Evolutionary conservation across 306 rosid species (phyloP).

Genomic region (Dicorynia guianensis): DNA sequence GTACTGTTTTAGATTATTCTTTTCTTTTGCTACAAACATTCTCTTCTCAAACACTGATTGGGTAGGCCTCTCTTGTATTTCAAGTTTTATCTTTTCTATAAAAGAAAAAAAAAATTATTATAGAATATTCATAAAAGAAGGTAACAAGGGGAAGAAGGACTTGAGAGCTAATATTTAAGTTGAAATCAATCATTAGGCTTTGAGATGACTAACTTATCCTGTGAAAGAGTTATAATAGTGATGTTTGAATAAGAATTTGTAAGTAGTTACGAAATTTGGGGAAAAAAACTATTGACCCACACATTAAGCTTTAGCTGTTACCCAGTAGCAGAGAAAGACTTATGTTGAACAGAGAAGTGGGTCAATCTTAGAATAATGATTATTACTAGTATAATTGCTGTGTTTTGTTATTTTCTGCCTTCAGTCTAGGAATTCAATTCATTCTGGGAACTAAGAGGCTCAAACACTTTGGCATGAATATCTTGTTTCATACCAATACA

Average conservation of each 20-base stretch:
- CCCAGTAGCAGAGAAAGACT: no score
- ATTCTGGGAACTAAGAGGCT: not conserved
- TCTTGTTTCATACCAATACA: not conserved
- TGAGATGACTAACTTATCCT: conserved; percentile 31
- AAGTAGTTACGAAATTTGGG: no score
- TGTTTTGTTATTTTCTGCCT: no score
- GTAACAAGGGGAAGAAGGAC: not conserved
- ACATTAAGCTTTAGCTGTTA: not conserved
- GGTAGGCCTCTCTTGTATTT: conserved; percentile 1
- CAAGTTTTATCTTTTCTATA: not conserved
- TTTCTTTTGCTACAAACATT: conserved; percentile 46
- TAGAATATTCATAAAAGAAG: not conserved
- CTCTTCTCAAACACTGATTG: conserved; percentile 16
- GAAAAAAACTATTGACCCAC: not conserved
- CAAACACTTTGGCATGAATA: not conserved
- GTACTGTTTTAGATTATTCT: conserved; percentile 35
- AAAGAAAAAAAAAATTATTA: not conserved
- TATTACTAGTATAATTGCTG: no score
- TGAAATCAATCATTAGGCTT: conserved; percentile 13
- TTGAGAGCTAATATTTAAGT: conserved; percentile 10
- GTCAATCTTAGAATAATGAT: no score
- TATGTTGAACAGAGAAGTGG: no score
- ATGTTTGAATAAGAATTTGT: no score
- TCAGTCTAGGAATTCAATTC: not conserved
- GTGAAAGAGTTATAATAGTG: not conserved